Conservation (phyloP, 2,329 filamentous ascomycete species). For the Daldinia sp. region DNA sequence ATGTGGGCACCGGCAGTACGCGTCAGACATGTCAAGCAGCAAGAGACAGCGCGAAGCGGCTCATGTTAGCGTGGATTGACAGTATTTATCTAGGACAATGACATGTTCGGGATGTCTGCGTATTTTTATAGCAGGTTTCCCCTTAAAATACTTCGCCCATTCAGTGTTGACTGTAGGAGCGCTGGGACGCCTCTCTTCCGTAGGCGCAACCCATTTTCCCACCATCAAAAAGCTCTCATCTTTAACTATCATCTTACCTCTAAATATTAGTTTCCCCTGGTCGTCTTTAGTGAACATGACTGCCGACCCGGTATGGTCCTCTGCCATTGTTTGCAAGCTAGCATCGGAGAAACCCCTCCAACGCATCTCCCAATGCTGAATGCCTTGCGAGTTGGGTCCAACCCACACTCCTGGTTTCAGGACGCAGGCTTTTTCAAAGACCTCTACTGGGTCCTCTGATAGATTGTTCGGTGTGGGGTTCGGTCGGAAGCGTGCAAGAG, state of each 20-base stretch:
- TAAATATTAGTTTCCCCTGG: slow-evolving; percentile 18
- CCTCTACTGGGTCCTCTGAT: slow-evolving; percentile 12
- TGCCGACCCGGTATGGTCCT: slow-evolving; percentile 17
- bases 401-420: slow-evolving; percentile 25
- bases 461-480: background rate
- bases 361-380: slow-evolving; percentile 25
- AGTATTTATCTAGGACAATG: slow-evolving; percentile 27
- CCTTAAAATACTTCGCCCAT: slow-evolving; percentile 17
- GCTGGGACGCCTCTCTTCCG: slow-evolving; percentile 9
- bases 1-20: background rate
- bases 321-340: slow-evolving; percentile 7
- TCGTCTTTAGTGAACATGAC: slow-evolving; percentile 22
- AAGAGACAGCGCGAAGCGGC: background rate
- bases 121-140: slow-evolving; percentile 9
- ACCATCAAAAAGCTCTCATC: slow-evolving; percentile 10
- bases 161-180: slow-evolving; percentile 26
- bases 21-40: background rate
- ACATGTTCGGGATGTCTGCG: slow-evolving; percentile 9
- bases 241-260: slow-evolving; percentile 11
- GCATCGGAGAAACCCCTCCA: slow-evolving; percentile 26
- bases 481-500: slow-evolving; percentile 22
- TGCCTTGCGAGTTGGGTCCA: slow-evolving; percentile 16
- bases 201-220: slow-evolving; percentile 9
- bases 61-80: slow-evolving; percentile 1
- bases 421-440: slow-evolving; percentile 27